Evolutionary conservation across 2,329 filamentous ascomycete species (phyloP).

Genomic region (Phialophora expanda): DNA sequence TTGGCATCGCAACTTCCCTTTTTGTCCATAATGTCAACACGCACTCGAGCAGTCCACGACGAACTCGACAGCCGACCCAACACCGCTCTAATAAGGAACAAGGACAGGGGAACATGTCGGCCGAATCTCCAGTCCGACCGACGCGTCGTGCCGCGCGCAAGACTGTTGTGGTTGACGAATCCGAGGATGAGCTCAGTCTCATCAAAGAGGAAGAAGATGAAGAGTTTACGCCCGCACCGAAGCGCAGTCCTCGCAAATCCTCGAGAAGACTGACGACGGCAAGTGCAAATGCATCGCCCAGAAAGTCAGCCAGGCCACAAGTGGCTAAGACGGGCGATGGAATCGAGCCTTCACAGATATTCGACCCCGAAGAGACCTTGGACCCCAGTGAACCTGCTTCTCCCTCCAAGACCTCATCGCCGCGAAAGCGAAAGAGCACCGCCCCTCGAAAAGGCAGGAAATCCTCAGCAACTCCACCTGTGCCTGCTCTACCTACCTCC

Average conservation of each 20-base stretch:
- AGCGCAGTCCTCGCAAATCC: constrained; percentile 62
- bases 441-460: constrained; percentile 48
- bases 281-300: constrained; percentile 50
- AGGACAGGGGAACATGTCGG: constrained; percentile 23
- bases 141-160: constrained; percentile 69
- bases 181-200: constrained; percentile 68
- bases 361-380: constrained; percentile 62
- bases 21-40: constrained; percentile 21
- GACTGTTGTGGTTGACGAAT: constrained; percentile 75
- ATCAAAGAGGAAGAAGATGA: constrained; percentile 69
- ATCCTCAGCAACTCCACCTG: constrained; percentile 44
- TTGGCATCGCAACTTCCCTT: constrained; percentile 18
- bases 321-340: constrained; percentile 56
- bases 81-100: neutral
- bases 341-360: constrained; percentile 65
- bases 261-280: constrained; percentile 61
- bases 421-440: constrained; percentile 72
- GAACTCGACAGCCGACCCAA: neutral
- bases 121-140: constrained; percentile 55
- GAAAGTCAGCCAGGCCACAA: constrained; percentile 47
- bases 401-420: constrained; percentile 59
- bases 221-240: constrained; percentile 77
- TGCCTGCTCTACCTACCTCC: constrained; percentile 51
- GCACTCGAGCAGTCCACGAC: neutral
- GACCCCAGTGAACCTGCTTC: constrained; percentile 57